phyloP scores from a whole-genome alignment of 129 eudicot genomes.

The Erigeron canadensis region DNA sequence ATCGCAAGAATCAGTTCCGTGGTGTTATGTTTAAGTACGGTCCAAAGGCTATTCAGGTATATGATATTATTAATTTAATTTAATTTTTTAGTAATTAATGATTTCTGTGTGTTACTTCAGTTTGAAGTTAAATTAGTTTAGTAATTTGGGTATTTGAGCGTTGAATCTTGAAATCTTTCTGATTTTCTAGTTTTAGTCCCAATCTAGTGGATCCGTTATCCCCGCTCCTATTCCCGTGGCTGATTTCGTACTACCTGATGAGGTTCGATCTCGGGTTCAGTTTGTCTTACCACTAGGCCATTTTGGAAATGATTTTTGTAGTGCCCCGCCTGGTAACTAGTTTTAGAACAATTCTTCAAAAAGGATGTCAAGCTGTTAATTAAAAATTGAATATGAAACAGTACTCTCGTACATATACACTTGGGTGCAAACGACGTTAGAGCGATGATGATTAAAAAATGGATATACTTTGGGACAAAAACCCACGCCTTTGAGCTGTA shows the following conservation, averaged over 20 bases:
- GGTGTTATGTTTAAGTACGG: slow-evolving; percentile 96
- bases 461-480: too few species aligned
- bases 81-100: background rate
- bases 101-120: background rate
- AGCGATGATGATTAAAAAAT: too few species aligned
- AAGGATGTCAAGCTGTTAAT: too few species aligned
- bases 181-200: slow-evolving; percentile 1
- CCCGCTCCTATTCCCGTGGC: background rate
- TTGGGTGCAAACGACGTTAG: too few species aligned
- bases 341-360: too few species aligned
- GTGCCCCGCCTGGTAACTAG: too few species aligned
- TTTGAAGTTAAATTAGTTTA: background rate
- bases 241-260: slow-evolving; percentile 6
- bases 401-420: too few species aligned
- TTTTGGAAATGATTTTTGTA: too few species aligned
- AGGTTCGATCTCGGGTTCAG: background rate
- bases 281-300: too few species aligned
- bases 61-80: background rate
- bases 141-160: background rate
- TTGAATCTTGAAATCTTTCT: background rate
- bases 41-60: slow-evolving; percentile 74
- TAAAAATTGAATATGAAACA: too few species aligned
- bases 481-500: too few species aligned
- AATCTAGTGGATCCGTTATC: too few species aligned
- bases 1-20: slow-evolving; percentile 71